Evolutionary conservation across 257 asterid genomes (phyloP).

Genomic region (Penstemon davidsonii): DNA sequence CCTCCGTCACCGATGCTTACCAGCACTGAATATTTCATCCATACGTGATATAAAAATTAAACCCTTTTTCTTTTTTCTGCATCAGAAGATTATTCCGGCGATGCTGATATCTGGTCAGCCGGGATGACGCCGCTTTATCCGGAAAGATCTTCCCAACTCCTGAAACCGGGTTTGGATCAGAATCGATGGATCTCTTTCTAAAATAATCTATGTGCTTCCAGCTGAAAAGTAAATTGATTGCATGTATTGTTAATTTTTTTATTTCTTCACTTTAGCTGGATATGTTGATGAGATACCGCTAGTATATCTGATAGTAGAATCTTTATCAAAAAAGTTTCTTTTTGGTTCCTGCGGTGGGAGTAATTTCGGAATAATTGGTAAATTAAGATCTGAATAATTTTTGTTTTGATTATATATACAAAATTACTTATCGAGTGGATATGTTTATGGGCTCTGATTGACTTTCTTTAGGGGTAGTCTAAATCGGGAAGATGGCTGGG

Average conservation of each 20-base stretch:
- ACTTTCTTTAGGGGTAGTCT: constrained; percentile 18
- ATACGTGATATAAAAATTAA: constrained; percentile 10
- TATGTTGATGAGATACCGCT: constrained; percentile 29
- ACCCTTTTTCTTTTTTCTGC: background rate
- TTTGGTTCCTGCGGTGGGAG: constrained; percentile 11
- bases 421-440: constrained; percentile 25
- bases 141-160: constrained; percentile 26
- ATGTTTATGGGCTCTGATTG: constrained; percentile 27
- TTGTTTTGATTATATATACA: constrained; percentile 25
- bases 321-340: constrained; percentile 24
- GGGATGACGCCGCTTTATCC: constrained; percentile 24
- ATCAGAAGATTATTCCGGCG: constrained; percentile 32
- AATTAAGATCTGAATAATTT: constrained; percentile 25
- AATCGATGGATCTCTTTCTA: constrained; percentile 24
- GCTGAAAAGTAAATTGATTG: constrained; percentile 27
- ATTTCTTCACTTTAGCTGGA: constrained; percentile 32
- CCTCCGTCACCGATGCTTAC: constrained; percentile 40
- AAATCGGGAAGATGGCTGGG: constrained; percentile 27
- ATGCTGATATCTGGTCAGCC: constrained; percentile 21
- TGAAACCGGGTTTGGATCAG: constrained; percentile 40
- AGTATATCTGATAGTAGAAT: background rate
- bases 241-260: constrained; percentile 16
- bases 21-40: constrained; percentile 19
- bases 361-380: constrained; percentile 29
- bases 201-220: constrained; percentile 17